A percentile compares a stretch with the other conserved stretches of the same genome.
Conservation (phyloP, 2,329 filamentous ascomycete species). For the Diplodia seriata region DNA sequence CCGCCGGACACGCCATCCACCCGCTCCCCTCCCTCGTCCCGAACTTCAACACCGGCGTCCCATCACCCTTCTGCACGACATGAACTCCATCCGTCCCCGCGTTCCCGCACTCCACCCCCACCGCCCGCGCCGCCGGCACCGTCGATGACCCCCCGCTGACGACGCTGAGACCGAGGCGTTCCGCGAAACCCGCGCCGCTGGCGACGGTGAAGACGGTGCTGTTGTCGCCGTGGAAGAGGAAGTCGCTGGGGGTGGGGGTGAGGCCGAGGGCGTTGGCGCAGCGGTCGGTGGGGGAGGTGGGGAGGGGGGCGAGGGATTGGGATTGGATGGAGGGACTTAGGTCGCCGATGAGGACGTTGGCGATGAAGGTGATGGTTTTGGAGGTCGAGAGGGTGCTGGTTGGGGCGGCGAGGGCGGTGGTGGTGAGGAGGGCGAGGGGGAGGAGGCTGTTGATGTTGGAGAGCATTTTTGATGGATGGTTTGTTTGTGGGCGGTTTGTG, state of each 20-base stretch:
- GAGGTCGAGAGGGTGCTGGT: slow-evolving; percentile 8
- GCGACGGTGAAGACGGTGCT: neutral
- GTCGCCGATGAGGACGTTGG: neutral
- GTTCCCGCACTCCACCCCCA: neutral
- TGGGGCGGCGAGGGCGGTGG: neutral
- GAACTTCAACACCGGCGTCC: neutral
- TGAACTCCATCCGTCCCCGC: neutral
- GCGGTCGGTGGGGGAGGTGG: neutral
- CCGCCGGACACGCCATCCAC: slow-evolving; percentile 9
- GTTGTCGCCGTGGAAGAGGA: neutral
- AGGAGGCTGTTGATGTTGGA: neutral
- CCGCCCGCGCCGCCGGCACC: neutral
- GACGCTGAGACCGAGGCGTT: neutral
- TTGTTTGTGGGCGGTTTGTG: no score
- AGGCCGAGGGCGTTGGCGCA: neutral
- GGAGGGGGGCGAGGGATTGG: neutral
- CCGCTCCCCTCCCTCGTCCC: neutral
- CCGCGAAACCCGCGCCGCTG: neutral
- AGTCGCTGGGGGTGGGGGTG: neutral
- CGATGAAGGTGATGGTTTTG: slow-evolving; percentile 10
- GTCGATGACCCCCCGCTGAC: slow-evolving; percentile 2
- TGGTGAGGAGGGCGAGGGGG: neutral
- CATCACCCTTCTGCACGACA: neutral
- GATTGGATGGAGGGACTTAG: neutral
- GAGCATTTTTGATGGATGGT: neutral